Conservation (phyloP, 1,284 basidiomycete genomes). For the Moniliella sp. region DNA sequence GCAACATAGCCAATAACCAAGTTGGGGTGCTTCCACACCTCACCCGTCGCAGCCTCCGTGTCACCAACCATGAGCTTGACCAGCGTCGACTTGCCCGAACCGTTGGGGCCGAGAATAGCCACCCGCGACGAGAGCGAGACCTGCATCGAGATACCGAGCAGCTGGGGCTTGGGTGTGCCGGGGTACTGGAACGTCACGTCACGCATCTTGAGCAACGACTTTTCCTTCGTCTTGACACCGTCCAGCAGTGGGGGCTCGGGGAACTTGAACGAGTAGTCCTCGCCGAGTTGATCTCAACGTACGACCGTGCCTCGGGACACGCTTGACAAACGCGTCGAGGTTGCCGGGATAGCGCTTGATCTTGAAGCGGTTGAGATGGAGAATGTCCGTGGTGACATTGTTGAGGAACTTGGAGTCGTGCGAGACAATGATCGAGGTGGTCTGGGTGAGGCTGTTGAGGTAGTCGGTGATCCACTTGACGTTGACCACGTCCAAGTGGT, state of each 20-base stretch:
- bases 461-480: constrained; percentile 34
- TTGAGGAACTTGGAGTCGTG: constrained; percentile 34
- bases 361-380: constrained; percentile 35
- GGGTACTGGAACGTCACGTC: constrained; percentile 33
- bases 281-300: constrained; percentile 31
- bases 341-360: constrained; percentile 34
- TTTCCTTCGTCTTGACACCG: constrained; percentile 35
- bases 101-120: constrained; percentile 33
- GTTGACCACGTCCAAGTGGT: constrained; percentile 34
- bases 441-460: constrained; percentile 14
- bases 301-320: constrained; percentile 29
- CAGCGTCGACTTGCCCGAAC: constrained; percentile 32
- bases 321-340: constrained; percentile 32
- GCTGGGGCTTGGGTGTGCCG: constrained; percentile 26
- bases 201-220: constrained; percentile 35
- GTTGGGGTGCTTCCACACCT: constrained; percentile 34
- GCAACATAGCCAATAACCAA: constrained; percentile 34
- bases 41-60: constrained; percentile 30
- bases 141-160: constrained; percentile 31
- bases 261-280: constrained; percentile 34
- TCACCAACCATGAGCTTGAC: constrained; percentile 34
- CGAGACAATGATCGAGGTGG: constrained; percentile 34
- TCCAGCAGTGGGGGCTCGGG: constrained; percentile 33
- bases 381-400: constrained; percentile 33
- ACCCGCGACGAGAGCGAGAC: constrained; percentile 34